These are phyloP conservation scores for Pezicula carpinea DNA, from an alignment of 2,329 filamentous ascomycete species.

Conservation along the genomic window DNA sequence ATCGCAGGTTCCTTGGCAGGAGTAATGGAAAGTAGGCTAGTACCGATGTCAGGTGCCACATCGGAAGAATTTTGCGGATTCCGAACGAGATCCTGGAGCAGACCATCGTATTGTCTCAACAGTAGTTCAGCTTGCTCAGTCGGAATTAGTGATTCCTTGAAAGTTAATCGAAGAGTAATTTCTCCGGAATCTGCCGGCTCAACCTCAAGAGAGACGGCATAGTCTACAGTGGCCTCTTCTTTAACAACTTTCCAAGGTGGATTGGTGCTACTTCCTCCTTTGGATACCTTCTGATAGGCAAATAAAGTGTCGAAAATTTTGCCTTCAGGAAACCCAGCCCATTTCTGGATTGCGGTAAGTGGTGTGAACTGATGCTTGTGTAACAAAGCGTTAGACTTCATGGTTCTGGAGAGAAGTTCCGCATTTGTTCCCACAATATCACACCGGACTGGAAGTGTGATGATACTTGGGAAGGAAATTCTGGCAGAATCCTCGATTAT, in stretches of 20 bases:
- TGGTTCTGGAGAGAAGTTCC: slow-evolving; percentile 56
- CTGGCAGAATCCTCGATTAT: slow-evolving; percentile 51
- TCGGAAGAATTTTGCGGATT: slow-evolving; percentile 35
- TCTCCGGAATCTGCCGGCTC: slow-evolving; percentile 46
- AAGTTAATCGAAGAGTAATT: slow-evolving; percentile 63
- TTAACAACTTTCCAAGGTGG: slow-evolving; percentile 54
- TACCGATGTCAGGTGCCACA: slow-evolving; percentile 9
- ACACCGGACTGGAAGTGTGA: slow-evolving; percentile 71
- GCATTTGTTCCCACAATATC: slow-evolving; percentile 47
- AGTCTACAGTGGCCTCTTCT: slow-evolving; percentile 70
- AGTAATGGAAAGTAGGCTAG: slow-evolving; percentile 58
- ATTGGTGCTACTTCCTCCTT: slow-evolving; percentile 11
- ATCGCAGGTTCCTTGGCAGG: slow-evolving; percentile 57
- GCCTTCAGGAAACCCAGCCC: slow-evolving; percentile 60
- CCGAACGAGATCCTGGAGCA: slow-evolving; percentile 55
- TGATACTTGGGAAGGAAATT: slow-evolving; percentile 72
- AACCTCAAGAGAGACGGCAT: slow-evolving; percentile 75
- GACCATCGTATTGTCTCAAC: slow-evolving; percentile 65
- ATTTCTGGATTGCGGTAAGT: slow-evolving; percentile 66
- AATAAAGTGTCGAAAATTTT: slow-evolving; percentile 80
- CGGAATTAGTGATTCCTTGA: slow-evolving; percentile 60
- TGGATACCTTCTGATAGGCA: slow-evolving; percentile 65
- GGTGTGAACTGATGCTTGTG: slow-evolving; percentile 69
- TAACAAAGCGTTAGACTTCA: slow-evolving; percentile 59
- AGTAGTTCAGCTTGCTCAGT: slow-evolving; percentile 61